Conservation (phyloP, 495 filamentous ascomycete species). For the Xylaria flabelliformis region DNA sequence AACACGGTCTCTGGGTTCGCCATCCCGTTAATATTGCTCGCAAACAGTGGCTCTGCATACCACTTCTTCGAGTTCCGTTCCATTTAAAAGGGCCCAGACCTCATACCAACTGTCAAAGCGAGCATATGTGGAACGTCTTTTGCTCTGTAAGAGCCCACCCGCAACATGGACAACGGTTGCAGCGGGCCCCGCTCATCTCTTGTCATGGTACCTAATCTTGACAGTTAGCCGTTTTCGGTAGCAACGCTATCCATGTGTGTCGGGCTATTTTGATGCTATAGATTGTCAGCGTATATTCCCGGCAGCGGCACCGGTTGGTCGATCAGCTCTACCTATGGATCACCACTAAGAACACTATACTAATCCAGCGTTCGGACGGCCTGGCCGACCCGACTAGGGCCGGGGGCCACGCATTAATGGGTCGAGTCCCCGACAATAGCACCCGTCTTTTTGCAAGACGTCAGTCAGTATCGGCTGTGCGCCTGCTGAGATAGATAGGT, state of each 20-base stretch:
- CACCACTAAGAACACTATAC: conserved; percentile 7
- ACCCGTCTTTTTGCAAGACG: conserved; percentile 19
- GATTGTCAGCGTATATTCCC: conserved; percentile 20
- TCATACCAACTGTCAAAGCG: conserved; percentile 4
- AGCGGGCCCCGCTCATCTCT: conserved; percentile 7
- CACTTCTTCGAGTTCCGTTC: conserved; percentile 7
- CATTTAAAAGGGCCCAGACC: conserved; percentile 8
- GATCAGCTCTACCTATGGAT: conserved; percentile 13
- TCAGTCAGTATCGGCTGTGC: conserved; percentile 9
- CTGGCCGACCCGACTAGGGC: not conserved
- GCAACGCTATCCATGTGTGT: conserved; percentile 20
- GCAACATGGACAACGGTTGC: conserved; percentile 1
- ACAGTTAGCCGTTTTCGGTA: conserved; percentile 17
- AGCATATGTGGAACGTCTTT: not conserved
- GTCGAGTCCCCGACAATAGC: conserved; percentile 18
- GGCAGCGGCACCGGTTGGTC: conserved; percentile 29
- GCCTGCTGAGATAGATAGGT: conserved; percentile 6
- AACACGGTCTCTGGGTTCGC: not conserved
- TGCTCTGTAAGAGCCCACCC: not conserved
- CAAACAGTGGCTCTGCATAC: conserved; percentile 2
- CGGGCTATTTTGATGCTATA: conserved; percentile 15
- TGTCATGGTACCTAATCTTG: conserved; percentile 16
- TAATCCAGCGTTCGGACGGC: conserved; percentile 15
- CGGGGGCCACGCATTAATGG: conserved; percentile 9
- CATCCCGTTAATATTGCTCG: not conserved